phyloP scores from a whole-genome alignment of 2,329 filamentous ascomycete species.

The Neonectria faginata region DNA sequence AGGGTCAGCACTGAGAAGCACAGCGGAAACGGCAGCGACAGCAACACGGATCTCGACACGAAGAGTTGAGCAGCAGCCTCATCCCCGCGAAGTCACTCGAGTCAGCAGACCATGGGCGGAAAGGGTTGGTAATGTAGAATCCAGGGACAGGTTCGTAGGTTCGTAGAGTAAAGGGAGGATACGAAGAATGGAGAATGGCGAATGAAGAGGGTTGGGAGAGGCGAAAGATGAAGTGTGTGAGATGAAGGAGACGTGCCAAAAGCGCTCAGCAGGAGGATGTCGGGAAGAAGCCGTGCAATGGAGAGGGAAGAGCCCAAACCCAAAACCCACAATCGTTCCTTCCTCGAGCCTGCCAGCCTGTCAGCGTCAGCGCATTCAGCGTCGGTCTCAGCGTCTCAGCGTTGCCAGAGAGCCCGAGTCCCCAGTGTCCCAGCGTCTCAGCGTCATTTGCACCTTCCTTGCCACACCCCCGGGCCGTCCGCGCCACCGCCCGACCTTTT shows the following conservation, averaged over 20 bases:
- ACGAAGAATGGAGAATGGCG: neutral
- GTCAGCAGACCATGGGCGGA: constrained; percentile 9
- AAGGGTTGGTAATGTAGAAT: neutral
- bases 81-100: constrained; percentile 22
- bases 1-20: constrained; percentile 19
- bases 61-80: constrained; percentile 21
- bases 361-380: constrained; percentile 11
- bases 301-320: neutral
- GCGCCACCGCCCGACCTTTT: constrained; percentile 14
- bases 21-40: constrained; percentile 17
- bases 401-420: neutral
- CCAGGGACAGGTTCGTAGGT: neutral
- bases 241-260: constrained; percentile 15
- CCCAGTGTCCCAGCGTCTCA: neutral
- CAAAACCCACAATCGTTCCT: constrained; percentile 21
- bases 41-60: constrained; percentile 24
- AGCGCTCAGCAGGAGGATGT: constrained; percentile 4
- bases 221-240: constrained; percentile 22
- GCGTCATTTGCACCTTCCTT: neutral
- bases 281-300: neutral
- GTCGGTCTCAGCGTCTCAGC: neutral
- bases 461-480: constrained; percentile 15
- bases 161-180: neutral
- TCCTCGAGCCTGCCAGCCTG: constrained; percentile 17
- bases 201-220: constrained; percentile 1